Evolutionary conservation across 1,139 yeast genomes (phyloP).

Genomic region (Suhomyces guaymorum): DNA sequence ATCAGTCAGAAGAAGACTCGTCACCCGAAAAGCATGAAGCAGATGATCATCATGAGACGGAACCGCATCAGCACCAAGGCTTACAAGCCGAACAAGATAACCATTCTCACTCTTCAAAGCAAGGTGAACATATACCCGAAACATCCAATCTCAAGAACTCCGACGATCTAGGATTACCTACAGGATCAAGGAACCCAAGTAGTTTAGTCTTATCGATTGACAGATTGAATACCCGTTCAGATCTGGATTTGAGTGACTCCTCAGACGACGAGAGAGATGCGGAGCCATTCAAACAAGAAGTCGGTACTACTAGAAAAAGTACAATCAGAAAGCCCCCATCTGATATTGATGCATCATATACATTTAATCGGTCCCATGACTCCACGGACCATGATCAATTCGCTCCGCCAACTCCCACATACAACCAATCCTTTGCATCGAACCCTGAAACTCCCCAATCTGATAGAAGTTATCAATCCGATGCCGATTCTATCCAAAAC

Average conservation of each 20-base stretch:
- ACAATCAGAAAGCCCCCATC: not conserved
- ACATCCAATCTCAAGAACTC: not conserved
- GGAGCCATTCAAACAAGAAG: not conserved
- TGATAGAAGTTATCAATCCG: conserved; percentile 38
- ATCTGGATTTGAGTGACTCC: conserved; percentile 22
- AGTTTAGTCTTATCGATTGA: conserved; percentile 43
- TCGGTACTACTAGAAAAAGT: not conserved
- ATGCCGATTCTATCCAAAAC: conserved; percentile 39
- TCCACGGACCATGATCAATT: not conserved
- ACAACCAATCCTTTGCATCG: conserved; percentile 12
- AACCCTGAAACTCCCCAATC: conserved; percentile 34
- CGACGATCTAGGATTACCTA: not conserved
- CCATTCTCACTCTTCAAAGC: no score
- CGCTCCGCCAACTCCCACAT: conserved; percentile 37
- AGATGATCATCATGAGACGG: not conserved
- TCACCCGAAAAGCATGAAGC: conserved; percentile 11
- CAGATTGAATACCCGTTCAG: conserved; percentile 18
- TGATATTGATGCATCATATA: not conserved
- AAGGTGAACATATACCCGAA: not conserved
- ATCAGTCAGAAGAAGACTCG: conserved; percentile 12
- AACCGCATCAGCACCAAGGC: not conserved
- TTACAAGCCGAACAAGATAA: no score
- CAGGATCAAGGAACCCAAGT: conserved; percentile 3
- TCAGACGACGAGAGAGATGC: conserved; percentile 19
- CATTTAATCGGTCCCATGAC: not conserved